Evolutionary conservation across 129 eudicot species (phyloP).

Genomic region (Centaurea solstitialis): DNA sequence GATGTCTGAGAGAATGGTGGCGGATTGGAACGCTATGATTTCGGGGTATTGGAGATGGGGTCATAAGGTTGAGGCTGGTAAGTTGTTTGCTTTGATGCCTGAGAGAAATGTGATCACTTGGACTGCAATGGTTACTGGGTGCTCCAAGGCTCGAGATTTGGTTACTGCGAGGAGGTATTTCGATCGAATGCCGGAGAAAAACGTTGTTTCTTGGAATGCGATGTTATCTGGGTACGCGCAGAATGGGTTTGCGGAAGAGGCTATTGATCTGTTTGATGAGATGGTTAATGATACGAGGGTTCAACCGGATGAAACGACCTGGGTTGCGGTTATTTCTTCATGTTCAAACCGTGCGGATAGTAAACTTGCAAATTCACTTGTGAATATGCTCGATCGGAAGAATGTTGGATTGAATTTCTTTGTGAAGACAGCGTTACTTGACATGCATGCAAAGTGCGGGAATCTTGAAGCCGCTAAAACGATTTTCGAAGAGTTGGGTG

Average conservation of each 20-base stretch:
- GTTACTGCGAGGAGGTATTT: conserved; percentile 63
- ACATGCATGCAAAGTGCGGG: conserved; percentile 88
- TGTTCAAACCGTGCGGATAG: conserved; percentile 66
- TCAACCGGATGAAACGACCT: conserved; percentile 68
- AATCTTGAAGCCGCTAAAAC: conserved; percentile 56
- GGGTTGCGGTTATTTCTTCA: conserved; percentile 68
- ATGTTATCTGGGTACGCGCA: conserved; percentile 81
- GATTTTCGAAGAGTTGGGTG: conserved; percentile 58
- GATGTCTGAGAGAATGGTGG: conserved; percentile 59
- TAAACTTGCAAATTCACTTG: conserved; percentile 50
- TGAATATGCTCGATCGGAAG: conserved; percentile 45
- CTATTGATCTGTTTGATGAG: conserved; percentile 44
- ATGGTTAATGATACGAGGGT: conserved; percentile 47
- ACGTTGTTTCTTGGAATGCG: conserved; percentile 82
- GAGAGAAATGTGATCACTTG: conserved; percentile 73
- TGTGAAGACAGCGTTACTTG: conserved; percentile 74
- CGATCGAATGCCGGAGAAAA: conserved; percentile 69
- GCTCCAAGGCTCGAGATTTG: conserved; percentile 52
- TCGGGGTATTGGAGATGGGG: conserved; percentile 91
- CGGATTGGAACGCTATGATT: conserved; percentile 84
- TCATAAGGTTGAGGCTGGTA: conserved; percentile 48
- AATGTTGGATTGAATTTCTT: conserved; percentile 40
- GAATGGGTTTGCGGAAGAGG: conserved; percentile 65
- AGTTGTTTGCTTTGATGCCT: conserved; percentile 62
- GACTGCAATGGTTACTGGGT: conserved; percentile 89